These are phyloP conservation scores for Kernera saxatilis DNA, from an alignment of 345 rosid genomes.

Conservation along the genomic window DNA sequence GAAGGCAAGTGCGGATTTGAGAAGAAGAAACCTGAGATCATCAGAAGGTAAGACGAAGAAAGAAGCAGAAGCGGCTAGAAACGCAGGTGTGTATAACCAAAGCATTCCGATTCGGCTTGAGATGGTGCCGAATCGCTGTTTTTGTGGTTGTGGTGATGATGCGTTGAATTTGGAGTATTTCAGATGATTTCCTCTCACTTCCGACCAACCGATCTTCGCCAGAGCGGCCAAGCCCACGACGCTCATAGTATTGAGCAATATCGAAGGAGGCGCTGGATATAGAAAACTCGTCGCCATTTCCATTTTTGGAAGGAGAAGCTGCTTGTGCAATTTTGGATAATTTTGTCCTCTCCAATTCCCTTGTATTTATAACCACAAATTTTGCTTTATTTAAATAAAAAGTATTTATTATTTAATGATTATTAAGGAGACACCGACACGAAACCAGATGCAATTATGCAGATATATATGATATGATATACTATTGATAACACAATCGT, in stretches of 20 bases:
- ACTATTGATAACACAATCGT: neutral
- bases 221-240: conserved; percentile 23
- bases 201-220: conserved; percentile 39
- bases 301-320: neutral
- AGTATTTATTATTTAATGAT: neutral
- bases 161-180: conserved; percentile 58
- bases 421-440: neutral
- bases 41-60: conserved; percentile 39
- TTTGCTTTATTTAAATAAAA: neutral
- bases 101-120: conserved; percentile 63
- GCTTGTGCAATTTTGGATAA: neutral
- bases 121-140: conserved; percentile 18
- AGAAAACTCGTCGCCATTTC: conserved; percentile 19
- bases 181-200: conserved; percentile 41
- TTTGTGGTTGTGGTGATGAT: neutral
- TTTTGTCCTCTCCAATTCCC: neutral
- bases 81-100: conserved; percentile 49
- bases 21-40: conserved; percentile 43
- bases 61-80: conserved; percentile 47
- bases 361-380: conserved; percentile 3
- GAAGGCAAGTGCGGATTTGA: conserved; percentile 46
- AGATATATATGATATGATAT: neutral
- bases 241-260: conserved; percentile 35
- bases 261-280: conserved; percentile 39
- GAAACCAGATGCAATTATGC: neutral